A percentile compares a stretch with the other conserved stretches of the same genome.
Evolutionary conservation across 2,329 filamentous ascomycete genomes (phyloP).

Genomic region (Dactylellina haptotyla): DNA sequence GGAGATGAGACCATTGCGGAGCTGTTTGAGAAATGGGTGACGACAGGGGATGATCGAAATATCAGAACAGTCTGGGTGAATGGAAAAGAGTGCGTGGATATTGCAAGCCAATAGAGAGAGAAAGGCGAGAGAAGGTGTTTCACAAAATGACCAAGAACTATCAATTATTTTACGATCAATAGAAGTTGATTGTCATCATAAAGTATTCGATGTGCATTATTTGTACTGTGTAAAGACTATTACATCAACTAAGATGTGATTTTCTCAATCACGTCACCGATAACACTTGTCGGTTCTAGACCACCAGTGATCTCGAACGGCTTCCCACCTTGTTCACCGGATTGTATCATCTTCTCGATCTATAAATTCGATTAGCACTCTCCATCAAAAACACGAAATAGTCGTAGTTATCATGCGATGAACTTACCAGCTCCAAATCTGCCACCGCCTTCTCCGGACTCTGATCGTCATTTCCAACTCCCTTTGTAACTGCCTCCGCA

Average conservation of each 20-base stretch:
- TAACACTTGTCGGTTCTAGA: constrained; percentile 30
- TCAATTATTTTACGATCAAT: too few species aligned
- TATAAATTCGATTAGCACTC: constrained; percentile 48
- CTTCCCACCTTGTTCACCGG: constrained; percentile 59
- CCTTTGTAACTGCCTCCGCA: constrained; percentile 66
- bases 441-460: constrained; percentile 69
- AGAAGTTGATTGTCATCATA: too few species aligned
- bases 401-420: not conserved
- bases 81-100: constrained; percentile 28
- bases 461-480: constrained; percentile 66
- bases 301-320: constrained; percentile 51
- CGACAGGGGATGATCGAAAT: constrained; percentile 52
- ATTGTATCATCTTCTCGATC: constrained; percentile 60
- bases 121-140: too few species aligned
- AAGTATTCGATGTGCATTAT: too few species aligned
- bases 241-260: constrained; percentile 2
- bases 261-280: constrained; percentile 37
- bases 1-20: constrained; percentile 43
- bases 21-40: constrained; percentile 54
- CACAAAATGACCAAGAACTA: too few species aligned
- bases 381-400: constrained; percentile 53
- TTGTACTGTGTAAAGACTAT: not conserved
- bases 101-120: too few species aligned
- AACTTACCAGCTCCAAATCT: constrained; percentile 69
- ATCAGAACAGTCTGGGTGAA: constrained; percentile 56